phyloP scores from a whole-genome alignment of 192 early-diverging fungal species.

The Backusella tuberculispora region DNA sequence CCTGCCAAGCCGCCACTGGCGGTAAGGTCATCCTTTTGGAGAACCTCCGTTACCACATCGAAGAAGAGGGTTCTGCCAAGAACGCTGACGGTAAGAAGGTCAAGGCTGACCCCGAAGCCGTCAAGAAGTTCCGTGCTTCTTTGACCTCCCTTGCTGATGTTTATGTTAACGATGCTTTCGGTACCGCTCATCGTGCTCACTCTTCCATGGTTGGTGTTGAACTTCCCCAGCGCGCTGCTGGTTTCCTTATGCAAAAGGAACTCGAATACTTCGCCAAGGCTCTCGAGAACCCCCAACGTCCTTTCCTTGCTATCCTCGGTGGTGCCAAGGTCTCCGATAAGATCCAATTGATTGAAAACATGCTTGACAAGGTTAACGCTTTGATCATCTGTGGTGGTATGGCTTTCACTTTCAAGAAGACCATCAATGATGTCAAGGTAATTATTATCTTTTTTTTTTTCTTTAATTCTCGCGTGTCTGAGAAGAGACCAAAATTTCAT shows the following conservation, averaged over 20 bases:
- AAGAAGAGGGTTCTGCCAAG: conserved; percentile 96
- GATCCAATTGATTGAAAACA: conserved; percentile 97
- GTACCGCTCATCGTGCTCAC: conserved; percentile 98
- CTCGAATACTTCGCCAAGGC: conserved; percentile 98
- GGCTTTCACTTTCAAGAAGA: conserved; percentile 99
- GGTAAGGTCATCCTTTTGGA: conserved; percentile 92
- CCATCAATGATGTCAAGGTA: conserved; percentile 77
- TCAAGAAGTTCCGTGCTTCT: conserved; percentile 88
- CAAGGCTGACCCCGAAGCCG: conserved; percentile 83
- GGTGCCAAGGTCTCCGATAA: conserved; percentile 99
- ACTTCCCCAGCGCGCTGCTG: conserved; percentile 87
- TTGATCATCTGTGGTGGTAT: conserved; percentile 92
- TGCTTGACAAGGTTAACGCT: conserved; percentile 92
- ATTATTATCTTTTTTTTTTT: conserved; percentile 17
- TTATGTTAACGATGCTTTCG: conserved; percentile 99
- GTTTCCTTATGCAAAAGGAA: conserved; percentile 99
- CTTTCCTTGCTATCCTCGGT: conserved; percentile 96
- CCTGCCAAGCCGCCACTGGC: conserved; percentile 66
- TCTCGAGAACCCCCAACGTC: conserved; percentile 87
- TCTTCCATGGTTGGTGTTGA: conserved; percentile 96
- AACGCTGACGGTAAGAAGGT: conserved; percentile 86
- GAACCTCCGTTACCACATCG: conserved; percentile 98
- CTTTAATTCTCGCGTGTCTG: not conserved
- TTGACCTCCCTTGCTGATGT: conserved; percentile 93
- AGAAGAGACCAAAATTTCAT: not conserved